These are phyloP conservation scores for Ophiostoma ips DNA, from an alignment of 2,329 filamentous ascomycete species.

Conservation along the genomic window DNA sequence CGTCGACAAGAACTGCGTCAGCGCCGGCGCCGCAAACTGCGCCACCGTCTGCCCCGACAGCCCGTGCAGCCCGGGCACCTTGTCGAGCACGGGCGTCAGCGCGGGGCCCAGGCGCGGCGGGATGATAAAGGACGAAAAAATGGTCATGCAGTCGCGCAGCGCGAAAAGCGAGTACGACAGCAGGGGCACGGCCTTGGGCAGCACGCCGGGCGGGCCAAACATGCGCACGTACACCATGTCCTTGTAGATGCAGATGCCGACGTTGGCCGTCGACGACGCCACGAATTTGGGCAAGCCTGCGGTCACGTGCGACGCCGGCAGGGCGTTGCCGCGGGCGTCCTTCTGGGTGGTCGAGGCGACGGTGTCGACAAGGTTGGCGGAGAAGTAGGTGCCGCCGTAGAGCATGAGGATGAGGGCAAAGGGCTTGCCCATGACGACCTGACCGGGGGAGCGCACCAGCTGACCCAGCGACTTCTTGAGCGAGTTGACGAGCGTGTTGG, in stretches of 20 bases:
- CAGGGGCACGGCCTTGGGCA: conserved; percentile 46
- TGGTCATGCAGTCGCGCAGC: conserved; percentile 70
- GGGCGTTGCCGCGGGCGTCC: too few relatives aligned
- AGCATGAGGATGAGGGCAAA: conserved; percentile 58
- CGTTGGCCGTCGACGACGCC: conserved; percentile 68
- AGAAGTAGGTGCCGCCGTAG: conserved; percentile 81
- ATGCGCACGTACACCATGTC: conserved; percentile 73
- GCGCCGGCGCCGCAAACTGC: conserved; percentile 69
- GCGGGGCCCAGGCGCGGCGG: conserved; percentile 63
- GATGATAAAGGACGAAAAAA: conserved; percentile 85
- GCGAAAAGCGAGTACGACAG: conserved; percentile 69
- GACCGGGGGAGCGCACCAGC: conserved; percentile 46
- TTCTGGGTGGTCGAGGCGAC: conserved; percentile 45
- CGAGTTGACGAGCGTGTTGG: conserved; percentile 43
- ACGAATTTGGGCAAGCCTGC: conserved; percentile 68
- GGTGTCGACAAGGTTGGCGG: conserved; percentile 80
- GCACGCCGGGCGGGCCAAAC: conserved; percentile 50
- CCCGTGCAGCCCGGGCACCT: background rate
- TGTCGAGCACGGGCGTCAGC: conserved; percentile 38
- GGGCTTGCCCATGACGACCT: conserved; percentile 48
- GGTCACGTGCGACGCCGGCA: conserved; percentile 44
- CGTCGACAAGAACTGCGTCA: conserved; percentile 66
- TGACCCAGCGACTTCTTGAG: conserved; percentile 42
- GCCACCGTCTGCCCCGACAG: conserved; percentile 48
- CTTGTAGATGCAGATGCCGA: conserved; percentile 78